Evolutionary conservation across 306 rosid genomes (phyloP).

Genomic region (Oemleria cerasiformis): DNA sequence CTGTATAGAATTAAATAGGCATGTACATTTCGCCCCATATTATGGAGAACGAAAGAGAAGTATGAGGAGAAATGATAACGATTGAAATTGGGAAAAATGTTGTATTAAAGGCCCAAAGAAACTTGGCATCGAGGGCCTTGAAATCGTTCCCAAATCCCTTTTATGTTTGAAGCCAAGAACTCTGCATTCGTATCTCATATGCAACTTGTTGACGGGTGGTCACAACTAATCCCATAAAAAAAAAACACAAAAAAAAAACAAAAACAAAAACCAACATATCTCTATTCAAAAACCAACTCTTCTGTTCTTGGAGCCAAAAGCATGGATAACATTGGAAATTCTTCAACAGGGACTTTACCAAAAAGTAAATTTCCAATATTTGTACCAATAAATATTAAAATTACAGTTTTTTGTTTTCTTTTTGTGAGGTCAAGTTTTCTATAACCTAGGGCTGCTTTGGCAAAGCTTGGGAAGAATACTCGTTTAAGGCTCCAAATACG

Average conservation of each 20-base stretch:
- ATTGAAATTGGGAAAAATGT: background rate
- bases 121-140: too few relatives aligned
- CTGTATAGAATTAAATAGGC: background rate
- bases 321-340: background rate
- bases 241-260: background rate
- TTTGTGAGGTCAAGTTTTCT: background rate
- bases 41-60: too few relatives aligned
- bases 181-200: too few relatives aligned
- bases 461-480: conserved; percentile 14
- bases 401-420: background rate
- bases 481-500: conserved; percentile 7
- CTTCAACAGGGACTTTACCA: conserved; percentile 11
- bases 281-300: background rate
- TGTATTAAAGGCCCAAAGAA: too few relatives aligned
- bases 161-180: too few relatives aligned
- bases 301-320: background rate
- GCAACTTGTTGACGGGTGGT: too few relatives aligned
- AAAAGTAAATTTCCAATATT: conserved; percentile 2
- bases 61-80: too few relatives aligned
- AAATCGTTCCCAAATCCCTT: too few relatives aligned
- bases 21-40: too few relatives aligned
- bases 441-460: conserved; percentile 14
- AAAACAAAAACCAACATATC: background rate
- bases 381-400: conserved; percentile 2
- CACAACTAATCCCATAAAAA: too few relatives aligned